These are phyloP conservation scores for Nicotiana otophora DNA, from an alignment of 257 asterid genomes.

Conservation along the genomic window DNA sequence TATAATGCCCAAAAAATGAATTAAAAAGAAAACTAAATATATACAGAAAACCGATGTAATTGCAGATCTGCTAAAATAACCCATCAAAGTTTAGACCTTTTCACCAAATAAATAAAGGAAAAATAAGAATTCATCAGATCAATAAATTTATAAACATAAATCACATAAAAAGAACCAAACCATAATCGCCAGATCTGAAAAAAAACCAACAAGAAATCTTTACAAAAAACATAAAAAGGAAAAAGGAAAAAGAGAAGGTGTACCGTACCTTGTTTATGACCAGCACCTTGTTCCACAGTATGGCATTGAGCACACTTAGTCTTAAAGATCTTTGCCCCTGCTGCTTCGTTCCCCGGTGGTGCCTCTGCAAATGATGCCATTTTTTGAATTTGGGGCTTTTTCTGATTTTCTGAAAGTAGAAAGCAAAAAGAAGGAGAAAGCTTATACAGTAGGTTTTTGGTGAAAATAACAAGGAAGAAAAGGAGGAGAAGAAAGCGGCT, in stretches of 20 bases:
- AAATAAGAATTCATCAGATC: too few relatives aligned
- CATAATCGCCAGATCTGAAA: not conserved
- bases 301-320: constrained; percentile 89
- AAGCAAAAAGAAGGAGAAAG: not conserved
- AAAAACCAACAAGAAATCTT: too few relatives aligned
- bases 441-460: not conserved
- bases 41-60: not conserved
- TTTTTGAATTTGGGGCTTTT: not conserved
- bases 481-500: not conserved
- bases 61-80: not conserved
- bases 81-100: not conserved
- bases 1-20: too few relatives aligned
- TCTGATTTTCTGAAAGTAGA: not conserved
- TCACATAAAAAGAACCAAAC: not conserved
- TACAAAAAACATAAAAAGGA: too few relatives aligned
- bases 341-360: constrained; percentile 48
- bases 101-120: not conserved
- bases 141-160: too few relatives aligned
- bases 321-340: constrained; percentile 78
- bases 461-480: not conserved
- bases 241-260: not conserved
- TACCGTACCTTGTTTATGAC: constrained; percentile 90
- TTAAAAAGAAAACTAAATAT: not conserved
- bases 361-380: constrained; percentile 72
- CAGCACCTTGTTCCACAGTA: constrained; percentile 83